Evolutionary conservation across 2,329 filamentous ascomycete genomes (phyloP).

Genomic region (Tolypocladium album): DNA sequence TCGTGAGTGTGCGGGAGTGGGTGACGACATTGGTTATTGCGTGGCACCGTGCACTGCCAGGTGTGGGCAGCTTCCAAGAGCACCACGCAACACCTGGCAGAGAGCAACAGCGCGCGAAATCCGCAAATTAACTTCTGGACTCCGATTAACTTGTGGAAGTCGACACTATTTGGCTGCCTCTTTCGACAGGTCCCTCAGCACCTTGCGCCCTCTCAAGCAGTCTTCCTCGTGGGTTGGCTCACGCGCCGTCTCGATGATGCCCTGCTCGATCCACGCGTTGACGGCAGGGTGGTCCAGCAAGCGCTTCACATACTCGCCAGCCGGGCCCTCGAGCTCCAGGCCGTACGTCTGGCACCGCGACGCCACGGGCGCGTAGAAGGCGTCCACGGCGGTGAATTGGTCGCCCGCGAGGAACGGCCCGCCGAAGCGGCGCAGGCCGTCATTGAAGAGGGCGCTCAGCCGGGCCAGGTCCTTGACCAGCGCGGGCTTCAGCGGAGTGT

Average conservation of each 20-base stretch:
- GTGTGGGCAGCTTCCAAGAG: too few relatives aligned
- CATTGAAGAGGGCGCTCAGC: constrained; percentile 23
- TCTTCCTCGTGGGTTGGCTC: constrained; percentile 26
- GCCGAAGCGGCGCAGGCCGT: constrained; percentile 26
- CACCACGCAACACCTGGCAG: not conserved
- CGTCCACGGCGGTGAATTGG: constrained; percentile 27
- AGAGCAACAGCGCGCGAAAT: not conserved
- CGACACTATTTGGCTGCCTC: not conserved
- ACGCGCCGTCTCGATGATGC: constrained; percentile 24
- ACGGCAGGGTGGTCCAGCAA: constrained; percentile 23
- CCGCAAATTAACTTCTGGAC: not conserved
- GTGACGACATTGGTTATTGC: too few relatives aligned
- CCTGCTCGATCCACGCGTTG: constrained; percentile 25
- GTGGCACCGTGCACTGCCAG: too few relatives aligned
- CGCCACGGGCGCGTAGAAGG: constrained; percentile 31
- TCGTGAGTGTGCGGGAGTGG: too few relatives aligned
- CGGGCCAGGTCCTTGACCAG: constrained; percentile 24
- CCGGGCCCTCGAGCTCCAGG: constrained; percentile 15
- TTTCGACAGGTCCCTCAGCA: constrained; percentile 17
- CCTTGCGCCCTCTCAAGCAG: constrained; percentile 18
- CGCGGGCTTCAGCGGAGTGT: constrained; percentile 12
- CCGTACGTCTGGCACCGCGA: constrained; percentile 26
- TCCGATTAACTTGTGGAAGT: not conserved
- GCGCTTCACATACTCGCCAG: constrained; percentile 21
- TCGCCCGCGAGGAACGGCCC: constrained; percentile 29